Evolutionary conservation across 441 rosid genomes (phyloP).

Genomic region (Brassica hybrid): DNA sequence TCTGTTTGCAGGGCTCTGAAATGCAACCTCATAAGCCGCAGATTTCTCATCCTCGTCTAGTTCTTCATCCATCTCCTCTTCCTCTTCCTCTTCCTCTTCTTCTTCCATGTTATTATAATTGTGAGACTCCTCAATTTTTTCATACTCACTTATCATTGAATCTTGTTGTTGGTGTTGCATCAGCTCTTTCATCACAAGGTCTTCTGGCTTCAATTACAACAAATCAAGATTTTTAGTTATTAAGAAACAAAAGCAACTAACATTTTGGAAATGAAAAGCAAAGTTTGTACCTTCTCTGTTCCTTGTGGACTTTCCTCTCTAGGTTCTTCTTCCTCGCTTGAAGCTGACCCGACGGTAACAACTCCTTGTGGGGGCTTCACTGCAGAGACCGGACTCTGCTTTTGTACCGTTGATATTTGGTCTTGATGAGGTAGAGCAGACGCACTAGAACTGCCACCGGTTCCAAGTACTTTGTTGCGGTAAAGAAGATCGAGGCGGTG

Average conservation of each 20-base stretch:
- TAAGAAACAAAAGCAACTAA: constrained; percentile 32
- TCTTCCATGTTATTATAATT: constrained; percentile 49
- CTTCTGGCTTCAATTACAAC: constrained; percentile 88
- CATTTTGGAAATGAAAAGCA: constrained; percentile 36
- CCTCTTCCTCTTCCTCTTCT: constrained; percentile 46
- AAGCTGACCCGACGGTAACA: constrained; percentile 25
- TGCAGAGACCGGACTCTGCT: constrained; percentile 25
- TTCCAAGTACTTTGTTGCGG: constrained; percentile 56
- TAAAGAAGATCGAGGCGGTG: constrained; percentile 74
- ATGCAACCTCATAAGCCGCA: constrained; percentile 67
- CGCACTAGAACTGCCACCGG: constrained; percentile 36
- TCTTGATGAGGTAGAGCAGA: constrained; percentile 42
- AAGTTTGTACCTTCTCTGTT: constrained; percentile 39
- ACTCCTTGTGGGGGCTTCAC: constrained; percentile 23
- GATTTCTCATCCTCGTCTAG: constrained; percentile 56
- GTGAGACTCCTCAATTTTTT: constrained; percentile 50
- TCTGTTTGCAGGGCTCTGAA: constrained; percentile 61
- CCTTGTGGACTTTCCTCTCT: constrained; percentile 36
- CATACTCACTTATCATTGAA: constrained; percentile 47
- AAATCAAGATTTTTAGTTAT: constrained; percentile 35
- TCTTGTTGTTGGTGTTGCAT: constrained; percentile 35
- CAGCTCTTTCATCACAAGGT: constrained; percentile 84
- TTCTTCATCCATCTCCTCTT: constrained; percentile 53
- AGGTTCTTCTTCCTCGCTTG: constrained; percentile 39
- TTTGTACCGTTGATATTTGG: constrained; percentile 10